Conservation (phyloP, 768 basidiomycete species). For the Rhodosporidiobolus sp. region DNA sequence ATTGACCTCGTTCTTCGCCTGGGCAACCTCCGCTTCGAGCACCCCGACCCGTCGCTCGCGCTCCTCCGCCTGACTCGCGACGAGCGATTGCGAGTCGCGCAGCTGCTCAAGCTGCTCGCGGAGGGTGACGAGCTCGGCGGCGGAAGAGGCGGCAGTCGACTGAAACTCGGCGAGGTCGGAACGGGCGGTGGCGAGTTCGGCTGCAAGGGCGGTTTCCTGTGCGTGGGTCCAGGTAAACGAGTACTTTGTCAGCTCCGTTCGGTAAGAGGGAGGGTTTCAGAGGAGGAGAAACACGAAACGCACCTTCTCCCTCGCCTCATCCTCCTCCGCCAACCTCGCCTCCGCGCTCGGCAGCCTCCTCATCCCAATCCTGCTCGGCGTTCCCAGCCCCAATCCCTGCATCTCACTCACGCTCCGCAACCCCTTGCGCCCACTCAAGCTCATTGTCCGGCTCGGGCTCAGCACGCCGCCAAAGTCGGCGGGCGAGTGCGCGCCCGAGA, state of each 20-base stretch:
- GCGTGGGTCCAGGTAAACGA: too few relatives aligned
- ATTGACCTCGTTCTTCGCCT: too few relatives aligned
- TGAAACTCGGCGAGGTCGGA: slow-evolving; percentile 48
- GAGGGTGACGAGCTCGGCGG: slow-evolving; percentile 67
- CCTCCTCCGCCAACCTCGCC: slow-evolving; percentile 23
- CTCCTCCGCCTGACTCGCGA: not conserved
- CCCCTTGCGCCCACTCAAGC: not conserved
- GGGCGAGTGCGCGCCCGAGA: not conserved
- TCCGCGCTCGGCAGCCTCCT: not conserved
- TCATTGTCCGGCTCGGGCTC: not conserved
- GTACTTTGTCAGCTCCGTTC: too few relatives aligned
- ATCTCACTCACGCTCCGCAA: slow-evolving; percentile 13
- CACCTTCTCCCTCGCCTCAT: not conserved
- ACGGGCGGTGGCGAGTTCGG: not conserved
- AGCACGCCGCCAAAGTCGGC: not conserved
- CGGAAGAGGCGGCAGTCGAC: slow-evolving; percentile 57
- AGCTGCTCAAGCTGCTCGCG: slow-evolving; percentile 62
- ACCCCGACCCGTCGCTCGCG: too few relatives aligned
- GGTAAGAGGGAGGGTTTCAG: too few relatives aligned
- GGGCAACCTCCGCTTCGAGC: too few relatives aligned
- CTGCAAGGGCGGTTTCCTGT: slow-evolving; percentile 5
- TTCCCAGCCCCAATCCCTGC: slow-evolving; percentile 21
- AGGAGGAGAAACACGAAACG: too few relatives aligned
- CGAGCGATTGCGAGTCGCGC: not conserved
- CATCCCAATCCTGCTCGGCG: slow-evolving; percentile 4